These are phyloP conservation scores for Ceratocystis colombiana DNA, from an alignment of 2,329 filamentous ascomycete species.

Conservation along the genomic window DNA sequence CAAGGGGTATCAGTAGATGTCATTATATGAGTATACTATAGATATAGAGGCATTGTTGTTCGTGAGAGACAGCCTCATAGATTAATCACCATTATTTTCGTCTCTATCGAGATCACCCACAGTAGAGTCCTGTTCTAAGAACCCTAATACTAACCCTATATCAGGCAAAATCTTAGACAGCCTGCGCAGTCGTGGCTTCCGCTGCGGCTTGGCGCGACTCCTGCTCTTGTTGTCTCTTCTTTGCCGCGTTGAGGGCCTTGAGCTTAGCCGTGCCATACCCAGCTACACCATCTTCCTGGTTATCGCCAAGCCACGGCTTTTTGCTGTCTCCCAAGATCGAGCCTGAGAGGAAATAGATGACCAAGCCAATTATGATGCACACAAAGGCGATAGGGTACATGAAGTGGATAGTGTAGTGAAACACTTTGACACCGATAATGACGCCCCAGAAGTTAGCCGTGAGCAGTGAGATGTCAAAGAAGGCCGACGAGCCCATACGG, in stretches of 20 bases:
- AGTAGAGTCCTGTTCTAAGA: no score
- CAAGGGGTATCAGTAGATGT: no score
- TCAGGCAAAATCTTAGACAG: background rate
- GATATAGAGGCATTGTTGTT: background rate
- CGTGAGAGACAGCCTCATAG: background rate
- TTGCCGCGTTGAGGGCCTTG: conserved; percentile 53
- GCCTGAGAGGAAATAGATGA: conserved; percentile 79
- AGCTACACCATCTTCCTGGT: conserved; percentile 70
- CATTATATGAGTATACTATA: no score
- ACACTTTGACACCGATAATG: conserved; percentile 80
- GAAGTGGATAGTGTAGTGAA: conserved; percentile 69
- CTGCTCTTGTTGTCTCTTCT: conserved; percentile 20
- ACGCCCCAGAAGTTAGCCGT: conserved; percentile 97
- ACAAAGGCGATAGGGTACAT: conserved; percentile 95
- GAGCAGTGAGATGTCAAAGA: conserved; percentile 91
- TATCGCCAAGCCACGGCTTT: conserved; percentile 89
- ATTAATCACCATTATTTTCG: background rate
- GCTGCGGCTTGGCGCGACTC: conserved; percentile 1
- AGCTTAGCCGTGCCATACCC: conserved; percentile 80
- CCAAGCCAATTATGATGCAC: conserved; percentile 73
- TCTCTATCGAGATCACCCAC: background rate
- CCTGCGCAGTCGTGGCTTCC: background rate
- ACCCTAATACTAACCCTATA: background rate
- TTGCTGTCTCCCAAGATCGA: conserved; percentile 72
- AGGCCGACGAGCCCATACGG: conserved; percentile 80